Evolutionary conservation across 106 monocot genomes (phyloP).

Genomic region (Agapanthus africanus): DNA sequence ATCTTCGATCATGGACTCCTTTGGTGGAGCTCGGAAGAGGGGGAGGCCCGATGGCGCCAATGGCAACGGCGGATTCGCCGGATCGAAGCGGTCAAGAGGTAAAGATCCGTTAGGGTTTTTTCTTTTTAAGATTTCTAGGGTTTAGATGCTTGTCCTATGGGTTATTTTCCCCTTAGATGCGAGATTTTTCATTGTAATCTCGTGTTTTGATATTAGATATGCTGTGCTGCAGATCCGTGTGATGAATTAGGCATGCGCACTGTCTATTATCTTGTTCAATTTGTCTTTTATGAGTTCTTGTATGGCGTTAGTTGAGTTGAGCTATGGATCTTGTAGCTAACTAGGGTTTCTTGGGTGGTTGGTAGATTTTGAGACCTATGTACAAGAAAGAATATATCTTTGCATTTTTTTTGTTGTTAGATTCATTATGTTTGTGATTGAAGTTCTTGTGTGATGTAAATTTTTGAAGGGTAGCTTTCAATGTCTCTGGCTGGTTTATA

Average conservation of each 20-base stretch:
- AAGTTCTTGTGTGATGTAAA: no score
- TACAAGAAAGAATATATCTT: no score
- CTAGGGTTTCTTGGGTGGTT: background rate
- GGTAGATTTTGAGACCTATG: background rate
- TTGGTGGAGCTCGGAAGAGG: constrained; percentile 17
- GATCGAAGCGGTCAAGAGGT: constrained; percentile 15
- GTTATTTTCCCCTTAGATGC: background rate
- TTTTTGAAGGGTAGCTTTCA: no score
- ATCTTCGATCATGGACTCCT: background rate
- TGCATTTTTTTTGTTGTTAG: no score
- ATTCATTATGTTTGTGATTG: no score
- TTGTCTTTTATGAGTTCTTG: background rate
- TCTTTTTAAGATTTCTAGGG: no score
- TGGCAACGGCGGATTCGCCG: constrained; percentile 16
- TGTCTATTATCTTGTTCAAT: background rate
- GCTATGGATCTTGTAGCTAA: background rate
- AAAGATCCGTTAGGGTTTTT: constrained; percentile 1
- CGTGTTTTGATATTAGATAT: background rate
- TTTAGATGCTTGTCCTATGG: no score
- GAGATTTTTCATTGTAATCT: background rate
- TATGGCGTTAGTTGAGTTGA: no score
- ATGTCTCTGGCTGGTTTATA: no score
- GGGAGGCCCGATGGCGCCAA: constrained; percentile 16
- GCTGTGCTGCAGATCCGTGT: background rate
- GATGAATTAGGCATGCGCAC: background rate